Conservation (phyloP, 495 filamentous ascomycete species). For the Stereocaulon alpinum region DNA sequence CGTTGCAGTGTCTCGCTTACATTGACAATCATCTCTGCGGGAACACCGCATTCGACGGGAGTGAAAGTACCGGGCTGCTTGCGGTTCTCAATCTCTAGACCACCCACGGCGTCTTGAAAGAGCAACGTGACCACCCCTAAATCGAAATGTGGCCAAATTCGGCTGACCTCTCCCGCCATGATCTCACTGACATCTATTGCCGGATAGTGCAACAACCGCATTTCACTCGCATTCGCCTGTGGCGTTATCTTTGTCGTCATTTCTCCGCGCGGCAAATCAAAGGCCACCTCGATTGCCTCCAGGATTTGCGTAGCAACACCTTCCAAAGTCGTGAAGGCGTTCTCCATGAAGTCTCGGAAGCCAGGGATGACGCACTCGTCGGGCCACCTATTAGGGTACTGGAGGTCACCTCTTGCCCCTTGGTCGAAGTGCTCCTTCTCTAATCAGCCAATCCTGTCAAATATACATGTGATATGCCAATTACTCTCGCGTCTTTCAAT, state of each 20-base stretch:
- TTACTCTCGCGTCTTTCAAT: neutral
- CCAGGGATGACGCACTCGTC: neutral
- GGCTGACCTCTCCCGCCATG: conserved; percentile 20
- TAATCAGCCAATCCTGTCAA: neutral
- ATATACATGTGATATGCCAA: neutral
- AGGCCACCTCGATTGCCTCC: neutral
- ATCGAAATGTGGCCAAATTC: conserved; percentile 37
- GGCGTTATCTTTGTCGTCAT: neutral
- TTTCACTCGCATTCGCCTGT: conserved; percentile 15
- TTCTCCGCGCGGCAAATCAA: neutral
- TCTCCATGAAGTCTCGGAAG: conserved; percentile 4
- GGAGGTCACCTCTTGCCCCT: neutral
- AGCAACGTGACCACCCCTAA: conserved; percentile 40
- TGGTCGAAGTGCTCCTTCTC: conserved; percentile 11
- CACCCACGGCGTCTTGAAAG: conserved; percentile 38
- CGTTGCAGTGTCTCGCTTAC: conserved; percentile 26
- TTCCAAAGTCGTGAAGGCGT: neutral
- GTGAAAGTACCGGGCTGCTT: conserved; percentile 29
- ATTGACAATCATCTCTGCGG: conserved; percentile 36
- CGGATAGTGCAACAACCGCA: conserved; percentile 37
- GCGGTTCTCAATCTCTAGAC: conserved; percentile 37
- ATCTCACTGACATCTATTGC: conserved; percentile 20
- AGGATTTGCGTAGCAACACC: neutral
- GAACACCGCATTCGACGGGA: conserved; percentile 26
- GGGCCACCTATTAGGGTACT: neutral